Evolutionary conservation across 768 basidiomycete species (phyloP), one percentile per base, ranked within the genome.

Genomic region (Leccinum subgranulosum): DNA sequence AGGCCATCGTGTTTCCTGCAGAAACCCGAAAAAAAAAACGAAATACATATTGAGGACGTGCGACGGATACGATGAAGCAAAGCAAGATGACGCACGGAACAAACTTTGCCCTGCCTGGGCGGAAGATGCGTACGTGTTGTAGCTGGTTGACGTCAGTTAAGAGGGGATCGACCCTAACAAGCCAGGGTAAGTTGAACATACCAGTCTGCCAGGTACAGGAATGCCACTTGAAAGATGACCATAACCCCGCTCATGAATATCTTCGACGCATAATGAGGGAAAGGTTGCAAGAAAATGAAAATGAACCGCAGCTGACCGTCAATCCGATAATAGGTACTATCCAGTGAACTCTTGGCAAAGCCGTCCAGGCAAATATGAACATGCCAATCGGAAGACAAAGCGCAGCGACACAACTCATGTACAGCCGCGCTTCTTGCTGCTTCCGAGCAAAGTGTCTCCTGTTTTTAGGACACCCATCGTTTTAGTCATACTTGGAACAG

Each of bases 291-390:
- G 14, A 3, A 25, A 47, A n/a, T 12, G 14, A 23, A 43, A 15
- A 29, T 5, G 34, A 49, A 52, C 14, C 12, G 11, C 14, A 27
- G 23, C 65, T 50, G 4, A 71, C 68, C 60, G 65, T 63, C 39
- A 69, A 15, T 56, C 67, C 69, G n/a, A 63, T 43, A n/a, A 60
- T 27, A 2, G 69, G 65, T 2, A 15, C 83, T 14, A 86, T 81
- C 88, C 88, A 90, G 50, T 78, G 82, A 12, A 88, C 75, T 3
- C 59, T 63, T 0, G 79, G 64, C 55, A 78, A 83, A 14, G 83
- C 81, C 21, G 85, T 83, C 83, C 86, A 89, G 0, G 85, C 87
- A 62, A 84, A 90, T 17, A 89, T 81, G 68, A 88, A 83, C 79
- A 87, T 84, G 29, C 79, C 79, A 2, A 75, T 59, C 0, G 86